A percentile compares a stretch with the other conserved stretches of the same genome.
Evolutionary conservation across 2,329 filamentous ascomycete species (phyloP).

Genomic region (Aureobasidium uvarum): DNA sequence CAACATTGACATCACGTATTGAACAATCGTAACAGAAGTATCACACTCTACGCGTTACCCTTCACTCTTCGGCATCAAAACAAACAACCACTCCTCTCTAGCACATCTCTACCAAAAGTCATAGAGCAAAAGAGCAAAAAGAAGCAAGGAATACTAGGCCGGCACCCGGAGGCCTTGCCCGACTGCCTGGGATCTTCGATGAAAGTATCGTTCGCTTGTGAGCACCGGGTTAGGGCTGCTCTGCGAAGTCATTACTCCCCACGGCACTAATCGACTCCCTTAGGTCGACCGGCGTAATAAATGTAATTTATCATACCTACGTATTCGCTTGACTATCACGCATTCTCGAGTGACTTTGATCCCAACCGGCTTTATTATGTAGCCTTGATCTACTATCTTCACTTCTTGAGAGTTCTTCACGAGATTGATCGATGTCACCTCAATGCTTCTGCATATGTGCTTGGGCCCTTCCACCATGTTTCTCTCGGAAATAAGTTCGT

Average conservation of each 20-base stretch:
- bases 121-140: neutral
- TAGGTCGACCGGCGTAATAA: neutral
- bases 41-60: neutral
- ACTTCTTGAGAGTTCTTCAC: neutral
- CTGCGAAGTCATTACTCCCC: neutral
- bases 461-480: too few species aligned
- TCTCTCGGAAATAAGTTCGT: too few species aligned
- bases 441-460: neutral
- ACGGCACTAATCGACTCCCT: neutral
- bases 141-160: neutral
- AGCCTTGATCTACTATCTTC: neutral
- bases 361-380: neutral
- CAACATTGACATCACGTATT: neutral
- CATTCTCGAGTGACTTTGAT: neutral
- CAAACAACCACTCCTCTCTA: neutral
- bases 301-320: neutral
- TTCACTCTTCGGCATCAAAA: neutral
- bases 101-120: neutral
- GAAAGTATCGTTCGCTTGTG: neutral
- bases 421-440: neutral
- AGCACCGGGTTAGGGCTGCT: neutral
- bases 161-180: neutral
- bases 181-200: neutral
- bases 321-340: neutral
- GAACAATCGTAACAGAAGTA: neutral